Conservation (phyloP, 345 rosid species). For the Pistacia vera region DNA sequence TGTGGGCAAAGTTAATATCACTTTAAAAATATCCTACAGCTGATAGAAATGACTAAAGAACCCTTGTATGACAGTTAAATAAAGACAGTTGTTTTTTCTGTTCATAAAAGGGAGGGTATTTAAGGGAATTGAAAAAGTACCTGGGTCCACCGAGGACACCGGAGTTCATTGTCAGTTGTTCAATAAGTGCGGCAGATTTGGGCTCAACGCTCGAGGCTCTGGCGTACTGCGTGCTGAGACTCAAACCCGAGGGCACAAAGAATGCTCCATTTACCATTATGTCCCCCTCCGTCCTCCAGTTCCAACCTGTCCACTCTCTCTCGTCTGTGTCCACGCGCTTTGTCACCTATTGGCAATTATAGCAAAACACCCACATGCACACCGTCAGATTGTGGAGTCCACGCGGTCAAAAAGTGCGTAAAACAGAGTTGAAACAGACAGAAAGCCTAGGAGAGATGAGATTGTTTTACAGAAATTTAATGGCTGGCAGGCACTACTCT, state of each 20-base stretch:
- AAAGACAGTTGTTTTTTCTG: constrained; percentile 14
- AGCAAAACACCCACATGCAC: neutral
- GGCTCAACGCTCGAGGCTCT: constrained; percentile 86
- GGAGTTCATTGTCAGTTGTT: constrained; percentile 71
- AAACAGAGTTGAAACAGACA: neutral
- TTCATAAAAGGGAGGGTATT: neutral
- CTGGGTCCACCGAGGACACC: constrained; percentile 83
- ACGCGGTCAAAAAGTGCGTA: neutral
- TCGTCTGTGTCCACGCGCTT: constrained; percentile 86
- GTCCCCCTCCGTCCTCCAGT: constrained; percentile 97
- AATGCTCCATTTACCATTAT: constrained; percentile 87
- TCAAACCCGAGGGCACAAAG: constrained; percentile 92
- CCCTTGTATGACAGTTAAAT: neutral
- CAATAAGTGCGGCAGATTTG: constrained; percentile 56
- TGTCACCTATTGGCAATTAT: constrained; percentile 57
- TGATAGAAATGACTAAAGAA: neutral
- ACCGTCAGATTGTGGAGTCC: no score
- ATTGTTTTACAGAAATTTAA: neutral
- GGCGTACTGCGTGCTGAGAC: constrained; percentile 53
- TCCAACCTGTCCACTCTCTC: constrained; percentile 74
- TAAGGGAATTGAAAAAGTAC: constrained; percentile 29
- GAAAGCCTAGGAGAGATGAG: neutral
- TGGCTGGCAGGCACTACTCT: neutral
- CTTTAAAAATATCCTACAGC: no score
- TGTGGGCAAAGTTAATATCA: no score